phyloP scores from a whole-genome alignment of 225 moss, liverwort and hornwort species.

The Sphagnum contortum region DNA sequence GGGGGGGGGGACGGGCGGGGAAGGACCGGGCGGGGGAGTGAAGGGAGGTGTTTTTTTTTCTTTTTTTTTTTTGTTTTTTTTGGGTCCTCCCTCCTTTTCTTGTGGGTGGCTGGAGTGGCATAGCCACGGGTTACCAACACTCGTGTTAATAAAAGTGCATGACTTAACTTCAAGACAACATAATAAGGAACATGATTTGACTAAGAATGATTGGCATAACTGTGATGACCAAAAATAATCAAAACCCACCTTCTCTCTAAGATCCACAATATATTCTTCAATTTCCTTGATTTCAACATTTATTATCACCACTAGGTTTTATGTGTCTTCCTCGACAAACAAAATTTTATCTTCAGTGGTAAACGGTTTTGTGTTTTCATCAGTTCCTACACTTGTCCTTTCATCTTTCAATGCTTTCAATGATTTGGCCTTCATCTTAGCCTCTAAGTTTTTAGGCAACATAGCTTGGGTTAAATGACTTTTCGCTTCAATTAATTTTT shows the following conservation, averaged over 20 bases:
- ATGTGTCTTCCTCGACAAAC: conserved; percentile 11
- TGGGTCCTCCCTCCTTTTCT: no score
- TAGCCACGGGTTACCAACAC: no score
- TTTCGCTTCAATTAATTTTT: conserved; percentile 28
- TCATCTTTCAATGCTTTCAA: conserved; percentile 17
- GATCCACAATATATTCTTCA: conserved; percentile 73
- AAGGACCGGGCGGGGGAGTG: no score
- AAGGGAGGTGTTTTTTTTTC: no score
- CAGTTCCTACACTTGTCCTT: conserved; percentile 16
- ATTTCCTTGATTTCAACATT: conserved; percentile 56
- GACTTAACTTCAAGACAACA: no score
- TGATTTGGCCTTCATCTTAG: conserved; percentile 7
- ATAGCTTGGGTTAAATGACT: conserved; percentile 7
- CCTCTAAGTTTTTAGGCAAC: conserved; percentile 2
- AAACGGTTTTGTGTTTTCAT: conserved; percentile 17
- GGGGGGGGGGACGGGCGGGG: no score
- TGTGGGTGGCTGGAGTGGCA: no score
- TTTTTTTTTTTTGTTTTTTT: no score
- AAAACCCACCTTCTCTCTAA: conserved; percentile 55
- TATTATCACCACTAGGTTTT: conserved; percentile 3
- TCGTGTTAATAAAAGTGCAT: no score
- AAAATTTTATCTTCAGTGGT: conserved; percentile 10
- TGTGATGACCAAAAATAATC: not conserved
- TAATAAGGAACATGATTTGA: no score
- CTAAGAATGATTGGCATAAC: no score